Base-by-base conservation (phyloP, 2,329 filamentous ascomycete genomes). In the Botryotinia narcissicola region DNA sequence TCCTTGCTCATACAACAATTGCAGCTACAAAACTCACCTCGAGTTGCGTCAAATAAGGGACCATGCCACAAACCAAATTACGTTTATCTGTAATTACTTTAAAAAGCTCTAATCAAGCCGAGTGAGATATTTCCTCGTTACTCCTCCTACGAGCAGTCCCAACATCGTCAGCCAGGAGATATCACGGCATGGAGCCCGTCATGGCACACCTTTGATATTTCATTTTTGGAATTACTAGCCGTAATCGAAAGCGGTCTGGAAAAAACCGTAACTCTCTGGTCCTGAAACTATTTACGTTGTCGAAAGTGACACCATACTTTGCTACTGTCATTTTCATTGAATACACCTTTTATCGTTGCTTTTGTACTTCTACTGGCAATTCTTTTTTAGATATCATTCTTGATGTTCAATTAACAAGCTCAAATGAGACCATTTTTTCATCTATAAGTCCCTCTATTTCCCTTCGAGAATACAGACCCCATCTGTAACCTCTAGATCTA, bases 161-260 rank as follows among this genome's bases (percentile, higher is more conserved):
- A 42, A 42, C 14, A 42, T 14, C 2, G 10, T 40, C 40, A 14
- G 3, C 2, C 12, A 46, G 20, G 46, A 12, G 20, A 10, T 10
- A 48, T 48, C 9, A 3, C 8, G 7, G 8, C 8, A 25, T 10
- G 46, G 10, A 22, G 46, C 9, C 4, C 4, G 4, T n/a, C 10
- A 51, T 51, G 46, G 22, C 10, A 51, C 1, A n/a, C 4, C 9
- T 12, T 51, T 0, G 5, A 25, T 14, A 1, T 14, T 51, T 1
- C 22, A 25, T 14, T 22, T 25, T 51, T 25, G 0, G 22, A n/a
- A 4, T 51, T n/a, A 4, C 46, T 51, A n/a, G 46, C 22, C 22
- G 4, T 3, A 14, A 4, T 10, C 0, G 10, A 51, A 10, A n/a
- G 9, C n/a, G n/a, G n/a, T n/a, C n/a, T n/a, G n/a, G 9, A 3